These are phyloP conservation scores for Przewalskia tangutica DNA, from an alignment of 257 asterid genomes.

Conservation along the genomic window DNA sequence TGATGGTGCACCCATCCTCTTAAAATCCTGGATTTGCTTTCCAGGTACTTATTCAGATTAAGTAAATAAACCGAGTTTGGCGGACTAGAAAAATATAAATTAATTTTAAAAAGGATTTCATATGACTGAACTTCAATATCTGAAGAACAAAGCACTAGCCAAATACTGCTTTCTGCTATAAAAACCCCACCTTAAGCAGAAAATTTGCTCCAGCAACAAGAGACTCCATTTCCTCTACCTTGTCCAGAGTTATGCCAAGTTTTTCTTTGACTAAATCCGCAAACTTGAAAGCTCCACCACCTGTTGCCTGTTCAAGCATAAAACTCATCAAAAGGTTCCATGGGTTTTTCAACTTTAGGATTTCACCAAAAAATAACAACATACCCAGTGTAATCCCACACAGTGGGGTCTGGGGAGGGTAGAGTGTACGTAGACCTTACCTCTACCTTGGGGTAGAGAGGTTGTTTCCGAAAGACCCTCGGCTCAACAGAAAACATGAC, in stretches of 20 bases:
- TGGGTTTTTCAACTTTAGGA: not conserved
- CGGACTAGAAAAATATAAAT: not conserved
- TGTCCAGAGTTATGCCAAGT: slow-evolving; percentile 78
- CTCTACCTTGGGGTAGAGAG: no score
- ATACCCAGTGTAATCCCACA: no score
- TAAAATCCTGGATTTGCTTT: no score
- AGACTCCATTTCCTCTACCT: slow-evolving; percentile 90
- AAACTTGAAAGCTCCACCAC: slow-evolving; percentile 96
- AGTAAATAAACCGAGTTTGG: not conserved
- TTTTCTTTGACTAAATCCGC: slow-evolving; percentile 77
- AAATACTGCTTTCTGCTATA: not conserved
- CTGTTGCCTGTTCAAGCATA: slow-evolving; percentile 76
- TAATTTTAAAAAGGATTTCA: not conserved
- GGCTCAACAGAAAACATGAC: no score
- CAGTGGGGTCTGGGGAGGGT: no score
- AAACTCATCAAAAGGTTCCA: slow-evolving; percentile 14
- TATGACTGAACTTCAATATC: not conserved
- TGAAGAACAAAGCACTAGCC: not conserved
- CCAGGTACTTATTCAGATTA: not conserved
- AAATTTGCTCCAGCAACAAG: slow-evolving; percentile 94
- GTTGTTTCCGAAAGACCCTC: no score
- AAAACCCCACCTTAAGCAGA: slow-evolving; percentile 67
- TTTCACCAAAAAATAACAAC: not conserved
- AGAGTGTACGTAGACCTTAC: no score
- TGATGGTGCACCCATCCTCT: no score